Conservation (phyloP, 768 basidiomycete genomes). For the Trametes sanguinea region DNA sequence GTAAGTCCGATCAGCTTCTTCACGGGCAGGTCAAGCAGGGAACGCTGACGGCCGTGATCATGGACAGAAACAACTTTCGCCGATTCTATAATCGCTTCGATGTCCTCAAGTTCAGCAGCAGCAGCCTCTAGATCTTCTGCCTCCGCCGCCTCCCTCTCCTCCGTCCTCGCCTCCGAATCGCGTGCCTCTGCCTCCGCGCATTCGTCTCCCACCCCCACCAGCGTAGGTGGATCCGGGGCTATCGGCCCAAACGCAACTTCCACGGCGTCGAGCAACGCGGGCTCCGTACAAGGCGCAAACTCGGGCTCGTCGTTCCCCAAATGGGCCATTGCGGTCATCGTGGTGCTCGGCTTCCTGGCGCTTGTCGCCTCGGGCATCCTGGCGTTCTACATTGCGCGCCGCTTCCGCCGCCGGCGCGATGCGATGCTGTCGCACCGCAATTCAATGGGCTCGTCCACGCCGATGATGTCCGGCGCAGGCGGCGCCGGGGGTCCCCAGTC, state of each 20-base stretch:
- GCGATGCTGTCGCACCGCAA: conserved; percentile 57
- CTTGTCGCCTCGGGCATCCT: conserved; percentile 69
- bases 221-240: conserved; percentile 1
- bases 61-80: conserved; percentile 71
- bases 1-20: conserved; percentile 47
- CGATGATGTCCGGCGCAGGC: conserved; percentile 71
- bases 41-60: neutral
- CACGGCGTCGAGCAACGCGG: conserved; percentile 12
- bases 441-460: conserved; percentile 78
- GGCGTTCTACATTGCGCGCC: conserved; percentile 71
- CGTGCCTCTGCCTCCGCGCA: conserved; percentile 17
- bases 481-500: conserved; percentile 47
- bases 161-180: conserved; percentile 31
- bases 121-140: conserved; percentile 37
- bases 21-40: neutral
- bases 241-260: conserved; percentile 20
- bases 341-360: conserved; percentile 82
- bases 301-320: conserved; percentile 60
- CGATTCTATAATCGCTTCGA: conserved; percentile 63
- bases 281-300: conserved; percentile 46
- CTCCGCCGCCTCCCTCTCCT: conserved; percentile 29
- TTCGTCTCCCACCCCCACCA: neutral
- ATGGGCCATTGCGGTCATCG: conserved; percentile 92
- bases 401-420: conserved; percentile 54
- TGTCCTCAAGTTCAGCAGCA: conserved; percentile 47